These are phyloP conservation scores for Tricholoma flavovirens DNA, from an alignment of 768 basidiomycete species.

Conservation along the genomic window DNA sequence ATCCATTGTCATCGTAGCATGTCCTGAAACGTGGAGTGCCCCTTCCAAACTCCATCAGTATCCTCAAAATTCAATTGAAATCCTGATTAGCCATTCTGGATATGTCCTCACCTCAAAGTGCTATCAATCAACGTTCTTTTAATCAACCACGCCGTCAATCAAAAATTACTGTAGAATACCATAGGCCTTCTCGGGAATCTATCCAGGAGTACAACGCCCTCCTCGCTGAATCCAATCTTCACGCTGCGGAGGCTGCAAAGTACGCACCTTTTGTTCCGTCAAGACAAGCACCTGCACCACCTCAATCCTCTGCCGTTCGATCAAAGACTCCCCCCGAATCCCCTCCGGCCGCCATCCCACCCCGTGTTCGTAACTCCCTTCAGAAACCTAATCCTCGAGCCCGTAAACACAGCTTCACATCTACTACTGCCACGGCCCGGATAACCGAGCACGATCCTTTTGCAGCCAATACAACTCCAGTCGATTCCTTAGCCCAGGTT, in stretches of 20 bases:
- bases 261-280: slow-evolving; percentile 30
- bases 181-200: slow-evolving; percentile 67
- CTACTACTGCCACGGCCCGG: slow-evolving; percentile 29
- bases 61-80: neutral
- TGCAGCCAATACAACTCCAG: slow-evolving; percentile 33
- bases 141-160: slow-evolving; percentile 45
- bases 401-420: slow-evolving; percentile 49
- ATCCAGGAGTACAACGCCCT: slow-evolving; percentile 76
- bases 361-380: slow-evolving; percentile 47
- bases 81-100: slow-evolving; percentile 10
- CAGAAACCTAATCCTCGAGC: slow-evolving; percentile 54
- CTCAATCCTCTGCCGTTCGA: slow-evolving; percentile 34
- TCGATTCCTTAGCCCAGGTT: slow-evolving; percentile 22
- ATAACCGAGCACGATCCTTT: slow-evolving; percentile 55
- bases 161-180: slow-evolving; percentile 71
- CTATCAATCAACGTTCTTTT: slow-evolving; percentile 42
- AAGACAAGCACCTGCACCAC: slow-evolving; percentile 35
- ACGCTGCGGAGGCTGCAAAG: slow-evolving; percentile 47
- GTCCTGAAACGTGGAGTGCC: neutral
- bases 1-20: slow-evolving; percentile 6
- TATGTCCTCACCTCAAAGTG: slow-evolving; percentile 43
- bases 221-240: slow-evolving; percentile 51
- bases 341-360: slow-evolving; percentile 24
- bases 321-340: slow-evolving; percentile 44
- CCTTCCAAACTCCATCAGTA: neutral